Evolutionary conservation across 805 yeast genomes (phyloP).

Genomic region (Helenozyma baotianmanensis): DNA sequence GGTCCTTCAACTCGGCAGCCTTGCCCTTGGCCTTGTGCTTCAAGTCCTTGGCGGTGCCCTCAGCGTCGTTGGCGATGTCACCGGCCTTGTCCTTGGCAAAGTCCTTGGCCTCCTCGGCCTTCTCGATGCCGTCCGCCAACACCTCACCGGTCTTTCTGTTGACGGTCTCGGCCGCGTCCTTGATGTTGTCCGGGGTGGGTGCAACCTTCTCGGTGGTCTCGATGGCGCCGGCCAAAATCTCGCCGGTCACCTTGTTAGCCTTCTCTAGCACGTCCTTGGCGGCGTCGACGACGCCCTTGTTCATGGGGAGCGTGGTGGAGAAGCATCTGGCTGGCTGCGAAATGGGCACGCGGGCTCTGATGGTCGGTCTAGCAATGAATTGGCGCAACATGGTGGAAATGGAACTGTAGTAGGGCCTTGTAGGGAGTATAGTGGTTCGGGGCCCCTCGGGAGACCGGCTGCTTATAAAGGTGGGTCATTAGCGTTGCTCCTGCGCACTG

Average conservation of each 20-base stretch:
- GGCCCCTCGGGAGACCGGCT: too few relatives aligned
- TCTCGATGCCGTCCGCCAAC: constrained; percentile 30
- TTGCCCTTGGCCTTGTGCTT: neutral
- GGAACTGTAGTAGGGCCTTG: too few relatives aligned
- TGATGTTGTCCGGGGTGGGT: constrained; percentile 16
- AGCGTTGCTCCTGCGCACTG: too few relatives aligned
- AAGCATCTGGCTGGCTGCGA: constrained; percentile 9
- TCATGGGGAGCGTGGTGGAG: constrained; percentile 6
- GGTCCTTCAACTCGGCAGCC: neutral
- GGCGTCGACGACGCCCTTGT: constrained; percentile 24
- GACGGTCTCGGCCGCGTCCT: constrained; percentile 19
- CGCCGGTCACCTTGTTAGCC: constrained; percentile 36
- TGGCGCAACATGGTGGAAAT: constrained; percentile 13
- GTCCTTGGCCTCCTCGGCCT: constrained; percentile 16
- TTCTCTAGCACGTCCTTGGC: constrained; percentile 33
- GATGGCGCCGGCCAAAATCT: constrained; percentile 36
- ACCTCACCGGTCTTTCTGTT: constrained; percentile 30
- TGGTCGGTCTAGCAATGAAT: constrained; percentile 9
- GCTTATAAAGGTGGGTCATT: too few relatives aligned
- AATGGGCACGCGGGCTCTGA: constrained; percentile 2
- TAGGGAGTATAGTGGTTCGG: too few relatives aligned
- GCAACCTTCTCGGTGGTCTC: constrained; percentile 29
- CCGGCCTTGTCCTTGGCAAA: constrained; percentile 6
- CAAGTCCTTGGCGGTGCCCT: neutral
- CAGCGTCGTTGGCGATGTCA: constrained; percentile 3